phyloP scores from a whole-genome alignment of 495 filamentous ascomycete genomes.

The Neurospora sublineolata region DNA sequence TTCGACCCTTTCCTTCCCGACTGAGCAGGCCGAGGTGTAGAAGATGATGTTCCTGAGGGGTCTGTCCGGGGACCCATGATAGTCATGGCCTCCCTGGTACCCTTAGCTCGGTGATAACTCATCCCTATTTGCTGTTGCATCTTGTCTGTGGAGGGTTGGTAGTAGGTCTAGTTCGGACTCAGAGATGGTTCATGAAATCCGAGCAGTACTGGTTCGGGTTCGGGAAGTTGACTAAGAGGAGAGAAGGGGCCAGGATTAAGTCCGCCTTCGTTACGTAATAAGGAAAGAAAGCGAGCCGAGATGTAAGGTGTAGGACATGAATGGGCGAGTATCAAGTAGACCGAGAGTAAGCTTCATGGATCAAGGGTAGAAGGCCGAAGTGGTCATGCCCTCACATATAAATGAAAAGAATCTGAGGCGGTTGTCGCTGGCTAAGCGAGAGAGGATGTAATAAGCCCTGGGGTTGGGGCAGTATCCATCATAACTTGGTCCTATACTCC shows the following conservation, averaged over 20 bases:
- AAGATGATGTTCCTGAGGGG: constrained; percentile 3
- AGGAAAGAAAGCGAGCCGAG: background rate
- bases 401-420: background rate
- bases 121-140: background rate
- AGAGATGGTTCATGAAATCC: background rate
- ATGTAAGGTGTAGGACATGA: background rate
- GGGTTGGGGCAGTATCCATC: background rate
- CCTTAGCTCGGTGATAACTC: background rate
- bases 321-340: background rate
- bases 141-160: background rate
- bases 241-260: background rate
- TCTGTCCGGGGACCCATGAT: background rate
- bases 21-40: constrained; percentile 5
- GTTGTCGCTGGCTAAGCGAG: background rate
- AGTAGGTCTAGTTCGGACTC: background rate
- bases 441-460: background rate
- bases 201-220: background rate
- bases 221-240: background rate
- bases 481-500: background rate
- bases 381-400: background rate
- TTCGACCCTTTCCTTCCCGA: constrained; percentile 25
- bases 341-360: background rate
- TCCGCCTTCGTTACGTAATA: background rate
- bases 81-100: background rate
- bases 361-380: background rate